Evolutionary conservation across 306 rosid species (phyloP).

Genomic region (Dryas alaskensis): DNA sequence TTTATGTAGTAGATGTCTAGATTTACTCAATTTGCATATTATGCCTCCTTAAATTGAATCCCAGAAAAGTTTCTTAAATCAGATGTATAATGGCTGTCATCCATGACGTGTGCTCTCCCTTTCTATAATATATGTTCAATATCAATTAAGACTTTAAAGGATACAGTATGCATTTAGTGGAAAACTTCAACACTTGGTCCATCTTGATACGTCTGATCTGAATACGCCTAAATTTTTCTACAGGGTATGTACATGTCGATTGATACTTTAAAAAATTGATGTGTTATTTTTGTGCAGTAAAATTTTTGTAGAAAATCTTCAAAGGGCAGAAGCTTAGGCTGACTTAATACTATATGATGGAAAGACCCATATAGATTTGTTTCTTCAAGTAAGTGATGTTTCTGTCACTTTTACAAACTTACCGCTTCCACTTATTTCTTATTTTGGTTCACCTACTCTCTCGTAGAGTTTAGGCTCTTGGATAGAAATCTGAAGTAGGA

Average conservation of each 20-base stretch:
- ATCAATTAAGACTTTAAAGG: not conserved
- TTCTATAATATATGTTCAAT: not conserved
- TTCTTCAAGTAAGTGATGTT: slow-evolving; percentile 64
- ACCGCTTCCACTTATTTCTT: not conserved
- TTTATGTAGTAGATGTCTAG: not conserved
- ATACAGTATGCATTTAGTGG: not conserved
- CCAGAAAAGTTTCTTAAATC: not conserved
- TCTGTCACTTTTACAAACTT: not conserved
- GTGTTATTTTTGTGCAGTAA: slow-evolving; percentile 51
- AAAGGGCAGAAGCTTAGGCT: slow-evolving; percentile 59
- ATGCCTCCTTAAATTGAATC: not conserved
- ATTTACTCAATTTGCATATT: not conserved
- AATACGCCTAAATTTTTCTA: not conserved
- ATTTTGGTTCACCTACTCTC: not conserved
- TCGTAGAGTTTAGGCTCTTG: not conserved
- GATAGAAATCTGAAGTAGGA: not conserved
- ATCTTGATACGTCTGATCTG: not conserved
- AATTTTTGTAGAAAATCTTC: slow-evolving; percentile 57
- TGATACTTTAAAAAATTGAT: slow-evolving; percentile 12
- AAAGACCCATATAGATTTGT: slow-evolving; percentile 93
- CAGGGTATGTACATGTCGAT: not conserved
- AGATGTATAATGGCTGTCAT: not conserved
- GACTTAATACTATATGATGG: slow-evolving; percentile 70
- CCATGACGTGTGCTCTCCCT: not conserved
- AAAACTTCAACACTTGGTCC: not conserved